Conservation (phyloP, 148 eudicot species). For the Mesembryanthemum crystallinum region DNA sequence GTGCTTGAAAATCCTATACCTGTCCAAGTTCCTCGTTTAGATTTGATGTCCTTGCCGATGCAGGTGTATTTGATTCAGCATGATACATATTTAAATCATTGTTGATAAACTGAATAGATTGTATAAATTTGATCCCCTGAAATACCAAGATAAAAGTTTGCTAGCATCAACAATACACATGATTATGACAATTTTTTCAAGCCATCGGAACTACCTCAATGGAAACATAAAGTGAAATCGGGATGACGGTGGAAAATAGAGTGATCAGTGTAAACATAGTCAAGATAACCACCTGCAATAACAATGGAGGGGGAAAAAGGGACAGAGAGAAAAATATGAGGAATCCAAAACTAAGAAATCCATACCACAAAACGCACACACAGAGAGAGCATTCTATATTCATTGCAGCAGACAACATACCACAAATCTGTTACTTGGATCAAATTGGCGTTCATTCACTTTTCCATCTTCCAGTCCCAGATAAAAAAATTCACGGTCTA, state of each 20-base stretch:
- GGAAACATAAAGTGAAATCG: constrained; percentile 96
- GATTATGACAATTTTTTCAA: constrained; percentile 9
- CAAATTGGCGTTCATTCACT: constrained; percentile 51
- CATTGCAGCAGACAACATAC: constrained; percentile 35
- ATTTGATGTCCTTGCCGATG: constrained; percentile 95
- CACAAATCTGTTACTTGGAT: constrained; percentile 85
- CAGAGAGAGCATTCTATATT: background rate
- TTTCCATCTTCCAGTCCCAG: constrained; percentile 62
- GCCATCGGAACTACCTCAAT: constrained; percentile 63
- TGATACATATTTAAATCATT: constrained; percentile 95
- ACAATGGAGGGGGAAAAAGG: background rate
- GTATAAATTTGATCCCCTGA: constrained; percentile 91
- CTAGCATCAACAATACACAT: constrained; percentile 12
- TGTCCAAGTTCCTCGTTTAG: constrained; percentile 99
- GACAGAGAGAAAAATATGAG: background rate
- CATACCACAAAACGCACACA: background rate
- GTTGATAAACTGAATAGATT: constrained; percentile 87
- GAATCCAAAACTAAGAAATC: constrained; percentile 2
- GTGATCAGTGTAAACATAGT: constrained; percentile 93
- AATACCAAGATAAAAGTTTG: constrained; percentile 20
- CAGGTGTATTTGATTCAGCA: constrained; percentile 83
- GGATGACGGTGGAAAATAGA: constrained; percentile 92
- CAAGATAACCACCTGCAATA: constrained; percentile 67
- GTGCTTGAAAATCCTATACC: constrained; percentile 41
- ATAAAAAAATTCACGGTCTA: constrained; percentile 59